phyloP scores from a whole-genome alignment of 2,329 filamentous ascomycete genomes.

The Penicillium sp. region DNA sequence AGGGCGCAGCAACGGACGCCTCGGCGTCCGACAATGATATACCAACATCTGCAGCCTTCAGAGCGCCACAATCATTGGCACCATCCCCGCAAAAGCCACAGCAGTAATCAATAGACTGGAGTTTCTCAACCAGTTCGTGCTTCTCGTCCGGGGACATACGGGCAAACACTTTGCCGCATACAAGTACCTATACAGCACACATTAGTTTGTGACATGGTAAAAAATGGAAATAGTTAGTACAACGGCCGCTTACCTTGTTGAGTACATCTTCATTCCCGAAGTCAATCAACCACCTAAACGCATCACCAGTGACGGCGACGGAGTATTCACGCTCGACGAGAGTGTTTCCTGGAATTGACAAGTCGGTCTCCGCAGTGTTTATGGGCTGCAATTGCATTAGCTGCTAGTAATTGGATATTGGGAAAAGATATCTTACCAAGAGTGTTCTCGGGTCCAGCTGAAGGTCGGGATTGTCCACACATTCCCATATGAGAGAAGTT shows the following conservation, averaged over 20 bases:
- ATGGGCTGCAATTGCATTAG: conserved; percentile 57
- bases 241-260: conserved; percentile 56
- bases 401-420: conserved; percentile 13
- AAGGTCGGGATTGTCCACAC: conserved; percentile 81
- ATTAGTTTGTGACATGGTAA: neutral
- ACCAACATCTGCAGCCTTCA: conserved; percentile 96
- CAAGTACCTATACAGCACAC: conserved; percentile 66
- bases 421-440: conserved; percentile 49
- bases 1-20: conserved; percentile 95
- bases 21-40: conserved; percentile 97
- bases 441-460: conserved; percentile 77
- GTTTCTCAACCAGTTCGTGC: conserved; percentile 93
- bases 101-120: conserved; percentile 94
- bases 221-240: neutral
- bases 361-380: conserved; percentile 70
- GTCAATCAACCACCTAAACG: conserved; percentile 95
- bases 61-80: conserved; percentile 92
- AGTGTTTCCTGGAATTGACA: conserved; percentile 82
- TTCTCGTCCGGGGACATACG: conserved; percentile 99
- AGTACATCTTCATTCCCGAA: conserved; percentile 80
- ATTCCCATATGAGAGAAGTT: conserved; percentile 81
- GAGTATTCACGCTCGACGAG: conserved; percentile 81
- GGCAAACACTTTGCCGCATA: conserved; percentile 88
- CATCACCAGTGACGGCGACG: conserved; percentile 84
- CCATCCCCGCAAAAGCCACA: conserved; percentile 96